Percentiles rank a stretch among this genome's conserved stretches.
Conservation (phyloP, 305 asterid species). For the Vinca major region DNA sequence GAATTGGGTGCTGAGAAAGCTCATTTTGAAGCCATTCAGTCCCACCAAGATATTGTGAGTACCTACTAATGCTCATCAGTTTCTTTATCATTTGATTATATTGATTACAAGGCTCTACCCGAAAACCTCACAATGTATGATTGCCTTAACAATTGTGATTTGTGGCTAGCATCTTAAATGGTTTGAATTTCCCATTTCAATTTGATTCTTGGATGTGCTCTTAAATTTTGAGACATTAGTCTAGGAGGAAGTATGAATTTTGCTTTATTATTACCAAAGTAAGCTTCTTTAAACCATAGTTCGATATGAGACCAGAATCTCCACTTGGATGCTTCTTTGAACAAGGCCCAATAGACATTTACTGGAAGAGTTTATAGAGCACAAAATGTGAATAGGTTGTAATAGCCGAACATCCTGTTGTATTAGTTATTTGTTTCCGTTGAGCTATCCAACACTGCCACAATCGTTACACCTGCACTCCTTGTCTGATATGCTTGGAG, state of each 20-base stretch:
- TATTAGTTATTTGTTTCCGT: background rate
- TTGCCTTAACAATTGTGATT: background rate
- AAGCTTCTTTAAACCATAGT: background rate
- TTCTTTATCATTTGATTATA: background rate
- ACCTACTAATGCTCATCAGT: background rate
- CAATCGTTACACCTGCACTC: background rate
- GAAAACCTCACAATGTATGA: background rate
- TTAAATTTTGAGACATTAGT: background rate
- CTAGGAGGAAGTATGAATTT: background rate
- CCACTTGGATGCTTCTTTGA: background rate
- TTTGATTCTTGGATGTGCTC: no score
- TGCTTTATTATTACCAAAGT: background rate
- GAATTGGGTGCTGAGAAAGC: constrained; percentile 70
- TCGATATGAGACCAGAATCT: background rate
- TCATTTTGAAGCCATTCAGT: constrained; percentile 58
- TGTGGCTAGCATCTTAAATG: no score
- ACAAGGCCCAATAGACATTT: background rate
- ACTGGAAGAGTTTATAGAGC: background rate
- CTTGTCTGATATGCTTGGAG: background rate
- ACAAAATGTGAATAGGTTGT: background rate
- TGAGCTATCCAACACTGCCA: background rate
- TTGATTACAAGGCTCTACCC: background rate
- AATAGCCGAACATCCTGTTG: background rate
- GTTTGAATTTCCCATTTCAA: no score
- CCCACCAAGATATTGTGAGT: constrained; percentile 72